A percentile compares a stretch with the other conserved stretches of the same genome.
Conservation (phyloP, 306 rosid species). For the Lagenaria siceraria region DNA sequence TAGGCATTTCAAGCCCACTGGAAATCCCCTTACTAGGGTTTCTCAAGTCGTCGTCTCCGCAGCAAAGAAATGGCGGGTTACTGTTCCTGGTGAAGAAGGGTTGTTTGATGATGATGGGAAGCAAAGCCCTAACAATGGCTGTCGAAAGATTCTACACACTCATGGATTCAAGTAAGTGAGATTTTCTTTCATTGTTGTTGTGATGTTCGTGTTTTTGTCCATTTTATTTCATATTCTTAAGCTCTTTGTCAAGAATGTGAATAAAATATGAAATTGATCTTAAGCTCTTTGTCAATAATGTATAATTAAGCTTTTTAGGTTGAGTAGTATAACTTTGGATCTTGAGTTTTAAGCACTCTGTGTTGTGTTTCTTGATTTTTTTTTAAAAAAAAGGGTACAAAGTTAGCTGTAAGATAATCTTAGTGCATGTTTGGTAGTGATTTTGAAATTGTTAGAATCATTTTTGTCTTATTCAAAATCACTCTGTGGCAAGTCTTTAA, state of each 20-base stretch:
- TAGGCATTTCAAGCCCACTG: constrained; percentile 78
- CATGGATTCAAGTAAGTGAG: constrained; percentile 76
- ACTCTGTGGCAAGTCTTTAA: too few relatives aligned
- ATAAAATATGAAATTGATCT: not conserved
- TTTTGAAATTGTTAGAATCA: too few relatives aligned
- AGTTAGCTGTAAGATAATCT: not conserved
- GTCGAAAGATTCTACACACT: constrained; percentile 72
- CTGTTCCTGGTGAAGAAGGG: constrained; percentile 43
- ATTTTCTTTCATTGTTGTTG: not conserved
- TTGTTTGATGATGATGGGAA: constrained; percentile 25
- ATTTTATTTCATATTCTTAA: not conserved
- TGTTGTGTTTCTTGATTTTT: not conserved
- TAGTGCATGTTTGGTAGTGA: not conserved
- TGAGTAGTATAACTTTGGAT: not conserved
- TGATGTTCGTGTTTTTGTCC: not conserved
- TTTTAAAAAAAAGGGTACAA: not conserved
- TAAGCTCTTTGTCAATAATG: too few relatives aligned
- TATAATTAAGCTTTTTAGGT: too few relatives aligned
- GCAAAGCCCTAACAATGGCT: constrained; percentile 27
- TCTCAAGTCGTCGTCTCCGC: constrained; percentile 74
- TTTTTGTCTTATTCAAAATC: too few relatives aligned
- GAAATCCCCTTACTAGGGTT: constrained; percentile 75
- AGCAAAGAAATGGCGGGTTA: constrained; percentile 31
- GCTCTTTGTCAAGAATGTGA: not conserved
- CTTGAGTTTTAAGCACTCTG: not conserved